These are phyloP conservation scores for Phytophthora vignae DNA, from an alignment of 352 stramenopile species.

Conservation along the genomic window DNA sequence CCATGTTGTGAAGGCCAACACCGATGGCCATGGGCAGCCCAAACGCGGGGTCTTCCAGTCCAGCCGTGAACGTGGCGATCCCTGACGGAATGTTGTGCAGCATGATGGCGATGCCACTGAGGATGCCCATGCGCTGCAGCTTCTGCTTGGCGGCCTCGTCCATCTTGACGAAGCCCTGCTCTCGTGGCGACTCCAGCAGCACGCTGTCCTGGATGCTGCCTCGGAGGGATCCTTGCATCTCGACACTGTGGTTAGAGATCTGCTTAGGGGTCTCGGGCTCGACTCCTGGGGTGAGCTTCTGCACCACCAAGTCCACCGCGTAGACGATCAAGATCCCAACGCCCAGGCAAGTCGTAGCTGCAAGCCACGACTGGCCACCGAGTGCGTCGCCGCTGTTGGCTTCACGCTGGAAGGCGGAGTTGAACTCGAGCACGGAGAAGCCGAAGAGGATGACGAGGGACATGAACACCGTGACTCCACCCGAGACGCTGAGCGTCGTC, in stretches of 20 bases:
- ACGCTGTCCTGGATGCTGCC: slow-evolving; percentile 35
- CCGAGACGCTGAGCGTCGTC: slow-evolving; percentile 64
- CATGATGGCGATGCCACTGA: slow-evolving; percentile 93
- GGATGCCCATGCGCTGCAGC: slow-evolving; percentile 89
- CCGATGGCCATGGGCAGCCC: slow-evolving; percentile 92
- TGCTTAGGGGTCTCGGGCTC: slow-evolving; percentile 24
- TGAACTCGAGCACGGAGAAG: slow-evolving; percentile 44
- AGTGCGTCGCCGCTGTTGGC: slow-evolving; percentile 28
- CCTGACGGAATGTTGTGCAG: slow-evolving; percentile 98
- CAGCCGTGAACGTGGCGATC: slow-evolving; percentile 95
- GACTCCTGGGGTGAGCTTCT: slow-evolving; percentile 45
- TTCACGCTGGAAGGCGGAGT: slow-evolving; percentile 39
- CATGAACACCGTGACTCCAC: slow-evolving; percentile 78
- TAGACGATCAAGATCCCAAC: slow-evolving; percentile 72
- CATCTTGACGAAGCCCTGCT: slow-evolving; percentile 41
- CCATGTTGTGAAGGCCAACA: slow-evolving; percentile 97
- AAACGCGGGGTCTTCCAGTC: slow-evolving; percentile 87
- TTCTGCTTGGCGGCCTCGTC: slow-evolving; percentile 50
- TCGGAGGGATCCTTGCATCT: slow-evolving; percentile 6
- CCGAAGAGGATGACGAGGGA: slow-evolving; percentile 75
- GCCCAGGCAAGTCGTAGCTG: slow-evolving; percentile 87
- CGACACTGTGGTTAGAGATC: background rate
- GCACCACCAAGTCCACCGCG: slow-evolving; percentile 51
- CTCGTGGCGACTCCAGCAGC: slow-evolving; percentile 35
- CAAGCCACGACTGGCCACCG: slow-evolving; percentile 66